Evolutionary conservation across 2,329 filamentous ascomycete genomes (phyloP).

Genomic region (Apiospora malaysiana): DNA sequence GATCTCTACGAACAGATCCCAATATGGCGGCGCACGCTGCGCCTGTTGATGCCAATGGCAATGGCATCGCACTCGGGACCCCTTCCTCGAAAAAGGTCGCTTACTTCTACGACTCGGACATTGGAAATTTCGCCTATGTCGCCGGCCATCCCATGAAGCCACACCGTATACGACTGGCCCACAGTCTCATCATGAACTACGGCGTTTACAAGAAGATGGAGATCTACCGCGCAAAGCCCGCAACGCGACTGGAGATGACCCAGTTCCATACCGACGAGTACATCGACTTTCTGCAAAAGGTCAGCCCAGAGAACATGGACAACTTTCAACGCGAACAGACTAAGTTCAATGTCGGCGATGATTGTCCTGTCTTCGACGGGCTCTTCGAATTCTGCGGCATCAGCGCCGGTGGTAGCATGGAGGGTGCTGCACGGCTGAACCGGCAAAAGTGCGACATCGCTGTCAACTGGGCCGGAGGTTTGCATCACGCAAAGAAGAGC

Average conservation of each 20-base stretch:
- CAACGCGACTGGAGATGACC: constrained; percentile 86
- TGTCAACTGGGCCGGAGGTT: constrained; percentile 96
- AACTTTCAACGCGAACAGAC: constrained; percentile 87
- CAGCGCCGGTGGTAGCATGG: constrained; percentile 92
- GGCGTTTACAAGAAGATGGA: constrained; percentile 97
- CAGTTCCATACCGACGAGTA: constrained; percentile 96
- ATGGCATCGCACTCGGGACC: constrained; percentile 56
- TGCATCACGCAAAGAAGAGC: constrained; percentile 97
- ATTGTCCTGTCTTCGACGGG: constrained; percentile 97
- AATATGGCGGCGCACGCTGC: constrained; percentile 57
- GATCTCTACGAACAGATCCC: neutral
- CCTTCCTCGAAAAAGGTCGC: constrained; percentile 77
- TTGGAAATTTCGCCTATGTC: constrained; percentile 97
- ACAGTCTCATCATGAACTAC: constrained; percentile 95
- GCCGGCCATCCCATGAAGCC: constrained; percentile 99
- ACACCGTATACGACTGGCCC: constrained; percentile 91
- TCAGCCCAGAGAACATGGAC: constrained; percentile 99
- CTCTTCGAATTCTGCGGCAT: constrained; percentile 97
- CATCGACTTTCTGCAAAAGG: constrained; percentile 91
- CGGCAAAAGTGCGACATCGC: constrained; percentile 94
- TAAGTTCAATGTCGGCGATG: constrained; percentile 94
- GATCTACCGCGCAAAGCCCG: constrained; percentile 87
- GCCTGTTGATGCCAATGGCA: constrained; percentile 58
- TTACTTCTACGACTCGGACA: constrained; percentile 98
- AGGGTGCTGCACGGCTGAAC: constrained; percentile 88